phyloP scores from a whole-genome alignment of 1,284 basidiomycete species.

The Microbotryum lychnidis-dioicae region DNA sequence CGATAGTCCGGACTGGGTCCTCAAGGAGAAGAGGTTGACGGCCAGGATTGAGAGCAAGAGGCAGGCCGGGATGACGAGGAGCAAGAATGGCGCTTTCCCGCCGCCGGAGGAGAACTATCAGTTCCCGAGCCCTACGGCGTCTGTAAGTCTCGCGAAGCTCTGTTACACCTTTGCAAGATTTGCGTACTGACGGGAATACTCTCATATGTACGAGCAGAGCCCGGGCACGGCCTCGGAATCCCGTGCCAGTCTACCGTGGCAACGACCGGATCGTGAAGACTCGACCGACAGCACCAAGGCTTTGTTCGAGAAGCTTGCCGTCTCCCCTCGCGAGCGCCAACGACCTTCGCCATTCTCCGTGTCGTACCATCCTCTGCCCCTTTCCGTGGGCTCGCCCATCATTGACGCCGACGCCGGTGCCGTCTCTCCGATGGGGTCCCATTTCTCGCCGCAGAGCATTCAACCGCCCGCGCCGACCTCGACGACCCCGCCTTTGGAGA shows the following conservation, averaged over 20 bases:
- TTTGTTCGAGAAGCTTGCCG: neutral
- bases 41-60: constrained; percentile 8
- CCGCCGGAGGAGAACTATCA: constrained; percentile 16
- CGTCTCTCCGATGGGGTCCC: neutral
- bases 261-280: neutral
- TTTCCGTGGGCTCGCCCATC: neutral
- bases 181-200: neutral
- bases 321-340: neutral
- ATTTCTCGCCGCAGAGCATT: neutral
- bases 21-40: neutral
- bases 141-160: neutral
- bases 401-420: neutral
- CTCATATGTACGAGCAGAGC: too few relatives aligned
- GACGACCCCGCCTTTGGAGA: neutral
- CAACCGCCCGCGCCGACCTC: neutral
- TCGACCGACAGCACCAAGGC: constrained; percentile 1
- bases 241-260: neutral
- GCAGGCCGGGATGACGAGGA: constrained; percentile 7
- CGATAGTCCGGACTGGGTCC: neutral
- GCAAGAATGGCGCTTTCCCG: constrained; percentile 11
- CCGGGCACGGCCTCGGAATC: too few relatives aligned
- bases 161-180: neutral
- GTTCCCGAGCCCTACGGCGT: constrained; percentile 12
- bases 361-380: constrained; percentile 3
- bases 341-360: neutral